Conservation (phyloP, 202 grass and related monocot genomes). For the Digitaria exilis region DNA sequence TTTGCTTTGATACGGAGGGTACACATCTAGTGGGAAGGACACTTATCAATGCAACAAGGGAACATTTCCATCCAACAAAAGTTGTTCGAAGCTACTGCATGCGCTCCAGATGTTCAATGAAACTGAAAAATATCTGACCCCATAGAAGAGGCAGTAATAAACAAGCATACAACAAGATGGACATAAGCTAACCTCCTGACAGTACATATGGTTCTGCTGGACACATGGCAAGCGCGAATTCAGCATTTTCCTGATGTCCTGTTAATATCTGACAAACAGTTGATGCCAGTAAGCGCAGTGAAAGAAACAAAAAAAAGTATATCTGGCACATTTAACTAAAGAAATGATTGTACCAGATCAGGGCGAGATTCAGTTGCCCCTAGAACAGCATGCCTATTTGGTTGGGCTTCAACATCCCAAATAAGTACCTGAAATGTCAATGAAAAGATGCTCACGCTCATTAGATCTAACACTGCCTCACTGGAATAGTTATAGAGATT, state of each 20-base stretch:
- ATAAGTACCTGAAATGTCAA: conserved; percentile 71
- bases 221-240: conserved; percentile 93
- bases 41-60: background rate
- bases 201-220: conserved; percentile 87
- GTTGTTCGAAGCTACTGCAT: background rate
- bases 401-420: conserved; percentile 87
- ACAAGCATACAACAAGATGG: background rate
- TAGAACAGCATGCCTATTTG: conserved; percentile 78
- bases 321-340: conserved; percentile 10
- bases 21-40: background rate
- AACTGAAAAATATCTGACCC: conserved; percentile 14
- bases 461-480: background rate
- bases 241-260: conserved; percentile 90
- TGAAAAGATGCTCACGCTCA: conserved; percentile 10
- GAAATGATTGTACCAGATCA: conserved; percentile 66
- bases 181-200: conserved; percentile 75
- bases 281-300: conserved; percentile 32
- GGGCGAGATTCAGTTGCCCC: conserved; percentile 76
- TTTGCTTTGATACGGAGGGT: background rate
- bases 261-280: conserved; percentile 69
- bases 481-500: background rate
- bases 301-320: background rate
- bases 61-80: background rate
- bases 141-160: background rate
- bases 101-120: background rate